Evolutionary conservation across 2,329 filamentous ascomycete species (phyloP).

Genomic region (Ophiostoma australiae): DNA sequence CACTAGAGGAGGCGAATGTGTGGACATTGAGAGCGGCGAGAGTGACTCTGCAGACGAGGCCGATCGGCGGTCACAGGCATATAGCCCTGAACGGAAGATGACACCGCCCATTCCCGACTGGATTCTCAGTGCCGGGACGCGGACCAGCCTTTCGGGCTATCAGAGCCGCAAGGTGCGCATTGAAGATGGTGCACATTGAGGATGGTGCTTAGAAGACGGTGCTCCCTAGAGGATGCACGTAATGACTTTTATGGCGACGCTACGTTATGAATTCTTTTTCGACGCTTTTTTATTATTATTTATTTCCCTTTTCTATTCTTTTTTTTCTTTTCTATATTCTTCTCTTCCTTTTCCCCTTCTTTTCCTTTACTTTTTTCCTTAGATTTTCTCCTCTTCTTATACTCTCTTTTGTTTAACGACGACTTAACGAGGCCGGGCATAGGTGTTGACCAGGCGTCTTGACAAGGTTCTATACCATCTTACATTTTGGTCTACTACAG

Average conservation of each 20-base stretch:
- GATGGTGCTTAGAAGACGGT: conserved; percentile 18
- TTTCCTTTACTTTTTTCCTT: not conserved
- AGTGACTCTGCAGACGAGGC: not conserved
- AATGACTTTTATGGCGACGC: not conserved
- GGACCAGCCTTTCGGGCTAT: conserved; percentile 47
- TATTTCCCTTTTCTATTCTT: not conserved
- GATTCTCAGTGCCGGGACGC: conserved; percentile 51
- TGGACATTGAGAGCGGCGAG: not conserved
- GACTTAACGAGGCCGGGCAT: not conserved
- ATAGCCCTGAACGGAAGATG: conserved; percentile 43
- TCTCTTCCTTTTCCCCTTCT: not conserved
- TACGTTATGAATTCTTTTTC: not conserved
- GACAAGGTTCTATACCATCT: not conserved
- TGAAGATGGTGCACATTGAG: conserved; percentile 19
- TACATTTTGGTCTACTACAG: not conserved
- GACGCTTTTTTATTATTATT: not conserved
- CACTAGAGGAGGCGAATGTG: conserved; percentile 13
- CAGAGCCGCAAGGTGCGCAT: conserved; percentile 36
- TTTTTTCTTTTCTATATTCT: not conserved
- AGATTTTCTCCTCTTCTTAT: not conserved
- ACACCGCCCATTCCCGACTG: conserved; percentile 59
- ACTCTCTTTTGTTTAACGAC: not conserved
- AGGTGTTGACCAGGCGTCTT: not conserved
- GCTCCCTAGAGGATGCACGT: not conserved
- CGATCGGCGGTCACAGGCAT: not conserved